phyloP scores from a whole-genome alignment of 192 early-diverging fungal genomes.

The Gigaspora rosea region DNA sequence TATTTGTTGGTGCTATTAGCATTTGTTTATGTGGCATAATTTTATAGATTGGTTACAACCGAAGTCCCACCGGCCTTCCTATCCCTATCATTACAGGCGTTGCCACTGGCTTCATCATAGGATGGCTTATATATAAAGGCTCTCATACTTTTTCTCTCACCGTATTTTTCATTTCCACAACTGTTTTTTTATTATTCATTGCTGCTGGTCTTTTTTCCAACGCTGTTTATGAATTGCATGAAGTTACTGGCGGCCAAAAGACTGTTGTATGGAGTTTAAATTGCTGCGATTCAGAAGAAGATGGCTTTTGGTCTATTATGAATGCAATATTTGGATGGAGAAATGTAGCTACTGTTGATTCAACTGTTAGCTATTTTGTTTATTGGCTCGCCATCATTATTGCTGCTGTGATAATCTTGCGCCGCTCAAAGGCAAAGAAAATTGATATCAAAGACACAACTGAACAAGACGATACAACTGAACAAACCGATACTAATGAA shows the following conservation, averaged over 20 bases:
- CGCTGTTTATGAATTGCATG: slow-evolving; percentile 65
- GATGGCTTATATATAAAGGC: slow-evolving; percentile 73
- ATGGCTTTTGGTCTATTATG: slow-evolving; percentile 70
- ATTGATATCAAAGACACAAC: no score
- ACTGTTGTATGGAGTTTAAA: slow-evolving; percentile 59
- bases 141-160: slow-evolving; percentile 69
- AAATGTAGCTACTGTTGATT: slow-evolving; percentile 71
- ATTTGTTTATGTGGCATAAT: not conserved
- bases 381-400: slow-evolving; percentile 61
- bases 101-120: slow-evolving; percentile 65
- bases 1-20: not conserved
- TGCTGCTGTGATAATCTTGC: no score
- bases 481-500: no score
- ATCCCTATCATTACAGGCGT: slow-evolving; percentile 77
- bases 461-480: no score
- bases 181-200: slow-evolving; percentile 75
- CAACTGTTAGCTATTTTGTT: slow-evolving; percentile 73
- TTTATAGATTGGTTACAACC: slow-evolving; percentile 60
- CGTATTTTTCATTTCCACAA: slow-evolving; percentile 77
- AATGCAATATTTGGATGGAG: slow-evolving; percentile 79
- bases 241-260: slow-evolving; percentile 57
- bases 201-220: slow-evolving; percentile 79
- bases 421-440: no score
- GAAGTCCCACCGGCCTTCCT: slow-evolving; percentile 70
- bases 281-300: slow-evolving; percentile 64